A percentile compares a stretch with the other conserved stretches of the same genome.
Evolutionary conservation across 2,329 filamentous ascomycete species (phyloP).

Genomic region (Akanthomyces uredinophilus): DNA sequence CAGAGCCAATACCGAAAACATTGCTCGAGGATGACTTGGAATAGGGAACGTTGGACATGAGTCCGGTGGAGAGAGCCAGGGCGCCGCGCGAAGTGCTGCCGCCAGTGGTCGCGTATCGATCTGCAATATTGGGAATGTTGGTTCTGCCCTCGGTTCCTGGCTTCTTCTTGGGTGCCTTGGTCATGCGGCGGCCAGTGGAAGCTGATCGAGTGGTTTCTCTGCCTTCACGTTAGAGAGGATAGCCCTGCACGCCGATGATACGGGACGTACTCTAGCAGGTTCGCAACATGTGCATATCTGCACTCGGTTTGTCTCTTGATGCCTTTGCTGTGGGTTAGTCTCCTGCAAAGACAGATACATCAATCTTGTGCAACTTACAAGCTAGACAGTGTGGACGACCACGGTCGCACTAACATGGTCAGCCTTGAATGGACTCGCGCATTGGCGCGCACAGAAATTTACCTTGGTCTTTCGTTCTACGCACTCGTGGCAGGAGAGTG

Average conservation of each 20-base stretch:
- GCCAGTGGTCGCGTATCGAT: constrained; percentile 43
- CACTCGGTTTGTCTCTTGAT: constrained; percentile 74
- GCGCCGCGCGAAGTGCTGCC: constrained; percentile 43
- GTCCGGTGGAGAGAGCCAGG: constrained; percentile 51
- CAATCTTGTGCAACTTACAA: constrained; percentile 48
- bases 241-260: not conserved
- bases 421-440: not conserved
- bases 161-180: constrained; percentile 53
- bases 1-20: constrained; percentile 74
- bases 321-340: constrained; percentile 40
- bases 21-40: constrained; percentile 67
- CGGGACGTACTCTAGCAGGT: constrained; percentile 63
- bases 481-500: constrained; percentile 71
- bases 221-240: constrained; percentile 15
- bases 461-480: constrained; percentile 81
- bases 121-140: constrained; percentile 50
- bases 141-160: constrained; percentile 33
- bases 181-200: constrained; percentile 50
- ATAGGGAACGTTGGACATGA: constrained; percentile 69
- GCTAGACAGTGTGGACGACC: constrained; percentile 64
- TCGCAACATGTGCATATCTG: constrained; percentile 70
- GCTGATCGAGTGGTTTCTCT: constrained; percentile 55
- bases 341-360: not conserved
- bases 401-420: constrained; percentile 59
- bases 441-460: constrained; percentile 4